Evolutionary conservation across 306 rosid species (phyloP).

Genomic region (Malus domestica): ASM211411v1 NC_041805.1:26955001-26955500

Average conservation of each 20-base stretch:
- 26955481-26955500: too few species aligned
- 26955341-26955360: conserved; percentile 43
- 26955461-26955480: not conserved
- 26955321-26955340: conserved; percentile 39
- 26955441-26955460: not conserved
- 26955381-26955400: conserved; percentile 68
- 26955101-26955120: not conserved
- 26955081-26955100: not conserved
- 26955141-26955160: not conserved
- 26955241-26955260: not conserved
- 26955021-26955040: conserved; percentile 62
- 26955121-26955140: not conserved
- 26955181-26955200: too few species aligned
- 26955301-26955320: conserved; percentile 25
- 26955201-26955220: not conserved
- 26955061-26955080: not conserved
- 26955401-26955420: conserved; percentile 34
- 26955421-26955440: conserved; percentile 12
- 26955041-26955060: conserved; percentile 36
- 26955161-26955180: not conserved
- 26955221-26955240: too few species aligned
- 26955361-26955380: conserved; percentile 55
- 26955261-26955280: conserved; percentile 22
- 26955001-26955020: conserved; percentile 56
- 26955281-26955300: conserved; percentile 53